Evolutionary conservation across 257 asterid genomes (phyloP).

Genomic region (Vinca minor): DNA sequence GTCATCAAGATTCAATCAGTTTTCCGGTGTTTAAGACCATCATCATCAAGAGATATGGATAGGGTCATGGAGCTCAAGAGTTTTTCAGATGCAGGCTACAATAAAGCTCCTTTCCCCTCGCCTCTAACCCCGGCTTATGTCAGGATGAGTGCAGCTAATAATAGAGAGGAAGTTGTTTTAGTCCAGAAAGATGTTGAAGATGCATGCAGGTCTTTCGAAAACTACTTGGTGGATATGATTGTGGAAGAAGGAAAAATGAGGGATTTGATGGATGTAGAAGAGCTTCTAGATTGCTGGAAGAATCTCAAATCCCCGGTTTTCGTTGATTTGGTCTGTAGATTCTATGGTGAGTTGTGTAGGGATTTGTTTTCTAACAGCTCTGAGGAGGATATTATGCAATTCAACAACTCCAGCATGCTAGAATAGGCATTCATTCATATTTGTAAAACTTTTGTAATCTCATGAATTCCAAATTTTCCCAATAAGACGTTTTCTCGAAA

Average conservation of each 20-base stretch:
- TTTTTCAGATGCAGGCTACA: conserved; percentile 31
- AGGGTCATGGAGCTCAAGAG: conserved; percentile 39
- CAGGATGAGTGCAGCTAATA: conserved; percentile 22
- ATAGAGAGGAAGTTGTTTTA: not conserved
- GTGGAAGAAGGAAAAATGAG: conserved; percentile 55
- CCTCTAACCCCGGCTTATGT: conserved; percentile 66
- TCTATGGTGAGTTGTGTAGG: conserved; percentile 61
- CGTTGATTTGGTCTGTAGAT: conserved; percentile 52
- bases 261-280: conserved; percentile 62
- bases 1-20: conserved; percentile 14
- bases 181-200: conserved; percentile 36
- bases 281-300: conserved; percentile 61
- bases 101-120: conserved; percentile 50
- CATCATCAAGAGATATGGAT: conserved; percentile 28
- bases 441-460: not conserved
- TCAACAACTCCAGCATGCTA: conserved; percentile 5
- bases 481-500: not conserved
- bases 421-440: not conserved
- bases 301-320: conserved; percentile 48
- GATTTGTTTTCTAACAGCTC: conserved; percentile 44
- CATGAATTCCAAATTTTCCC: not conserved
- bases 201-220: conserved; percentile 68
- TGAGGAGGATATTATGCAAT: conserved; percentile 12
- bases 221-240: conserved; percentile 57
- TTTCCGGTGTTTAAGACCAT: conserved; percentile 22